These are phyloP conservation scores for Ceratocystis huliohia DNA, from an alignment of 2,329 filamentous ascomycete genomes.

Conservation along the genomic window DNA sequence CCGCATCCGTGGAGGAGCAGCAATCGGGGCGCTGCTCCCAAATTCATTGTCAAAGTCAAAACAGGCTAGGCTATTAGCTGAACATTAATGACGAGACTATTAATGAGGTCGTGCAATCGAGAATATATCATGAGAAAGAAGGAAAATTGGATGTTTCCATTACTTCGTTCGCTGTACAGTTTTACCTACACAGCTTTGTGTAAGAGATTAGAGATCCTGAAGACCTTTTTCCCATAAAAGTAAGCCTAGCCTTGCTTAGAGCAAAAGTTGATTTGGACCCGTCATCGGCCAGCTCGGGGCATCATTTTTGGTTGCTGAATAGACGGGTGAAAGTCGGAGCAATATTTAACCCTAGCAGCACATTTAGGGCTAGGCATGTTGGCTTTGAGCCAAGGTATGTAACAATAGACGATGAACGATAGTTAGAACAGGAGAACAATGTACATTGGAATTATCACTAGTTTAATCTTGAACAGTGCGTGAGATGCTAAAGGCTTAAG, in stretches of 20 bases:
- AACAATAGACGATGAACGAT: too few relatives aligned
- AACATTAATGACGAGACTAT: constrained; percentile 4
- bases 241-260: not conserved
- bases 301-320: not conserved
- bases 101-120: not conserved
- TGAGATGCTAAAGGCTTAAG: not conserved
- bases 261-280: not conserved
- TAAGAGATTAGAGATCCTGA: not conserved
- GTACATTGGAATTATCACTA: not conserved
- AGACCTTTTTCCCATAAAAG: not conserved
- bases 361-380: not conserved
- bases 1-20: constrained; percentile 31
- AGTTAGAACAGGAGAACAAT: not conserved
- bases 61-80: constrained; percentile 4
- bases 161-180: not conserved
- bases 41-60: constrained; percentile 34
- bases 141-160: not conserved
- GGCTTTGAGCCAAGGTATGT: too few relatives aligned
- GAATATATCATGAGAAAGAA: not conserved
- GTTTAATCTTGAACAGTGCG: not conserved
- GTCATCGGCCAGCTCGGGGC: not conserved
- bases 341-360: not conserved
- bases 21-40: constrained; percentile 38
- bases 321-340: not conserved
- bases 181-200: not conserved